Evolutionary conservation across 345 rosid species (phyloP).

Genomic region (Laguncularia racemosa): DNA sequence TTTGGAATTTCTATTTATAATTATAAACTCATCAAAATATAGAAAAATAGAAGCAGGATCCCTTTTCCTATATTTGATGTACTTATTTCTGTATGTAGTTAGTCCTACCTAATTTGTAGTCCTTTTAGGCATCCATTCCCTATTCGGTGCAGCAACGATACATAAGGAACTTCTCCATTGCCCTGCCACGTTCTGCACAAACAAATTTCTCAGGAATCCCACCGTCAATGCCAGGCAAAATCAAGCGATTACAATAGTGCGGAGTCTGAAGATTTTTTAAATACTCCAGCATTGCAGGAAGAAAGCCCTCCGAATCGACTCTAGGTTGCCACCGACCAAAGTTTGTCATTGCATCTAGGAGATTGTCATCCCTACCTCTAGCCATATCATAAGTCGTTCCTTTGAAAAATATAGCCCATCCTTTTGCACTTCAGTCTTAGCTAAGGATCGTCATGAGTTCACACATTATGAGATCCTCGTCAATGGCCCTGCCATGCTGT

Average conservation of each 20-base stretch:
- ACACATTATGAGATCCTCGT: slow-evolving; percentile 20
- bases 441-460: slow-evolving; percentile 27
- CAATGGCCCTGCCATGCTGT: slow-evolving; percentile 10
- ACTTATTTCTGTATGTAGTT: too few relatives aligned
- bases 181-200: slow-evolving; percentile 23
- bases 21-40: too few relatives aligned
- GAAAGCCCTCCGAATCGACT: neutral
- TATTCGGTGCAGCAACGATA: slow-evolving; percentile 28
- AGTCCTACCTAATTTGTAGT: too few relatives aligned
- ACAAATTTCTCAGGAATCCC: slow-evolving; percentile 22
- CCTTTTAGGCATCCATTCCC: neutral
- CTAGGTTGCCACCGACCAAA: neutral
- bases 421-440: slow-evolving; percentile 22
- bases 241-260: slow-evolving; percentile 25
- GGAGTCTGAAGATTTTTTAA: slow-evolving; percentile 9
- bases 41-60: too few relatives aligned
- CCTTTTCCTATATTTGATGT: too few relatives aligned
- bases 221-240: slow-evolving; percentile 20
- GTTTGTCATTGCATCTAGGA: slow-evolving; percentile 5
- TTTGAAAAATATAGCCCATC: slow-evolving; percentile 26
- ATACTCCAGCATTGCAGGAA: slow-evolving; percentile 2
- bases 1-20: too few relatives aligned
- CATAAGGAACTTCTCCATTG: slow-evolving; percentile 36
- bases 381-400: slow-evolving; percentile 10
- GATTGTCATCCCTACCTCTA: slow-evolving; percentile 9